Percentiles rank a stretch among this genome's conserved stretches.
phyloP scores from a whole-genome alignment of 352 stramenopile species.

The Achlya hypogyna region DNA sequence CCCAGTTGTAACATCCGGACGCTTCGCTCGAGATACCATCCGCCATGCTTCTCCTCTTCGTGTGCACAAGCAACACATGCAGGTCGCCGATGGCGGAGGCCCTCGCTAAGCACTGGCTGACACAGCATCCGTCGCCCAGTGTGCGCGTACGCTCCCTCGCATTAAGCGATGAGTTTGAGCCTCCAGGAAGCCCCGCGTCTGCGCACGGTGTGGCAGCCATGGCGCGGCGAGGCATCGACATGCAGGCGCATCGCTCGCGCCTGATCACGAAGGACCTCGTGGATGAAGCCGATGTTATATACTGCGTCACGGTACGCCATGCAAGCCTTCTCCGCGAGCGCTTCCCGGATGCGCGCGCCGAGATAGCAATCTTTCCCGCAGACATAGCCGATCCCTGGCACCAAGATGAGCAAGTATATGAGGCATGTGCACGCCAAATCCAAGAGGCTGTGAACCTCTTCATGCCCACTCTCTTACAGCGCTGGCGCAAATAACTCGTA shows the following conservation, averaged over 20 bases:
- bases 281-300: constrained; percentile 4
- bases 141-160: background rate
- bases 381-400: constrained; percentile 18
- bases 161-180: constrained; percentile 9
- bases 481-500: background rate
- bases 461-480: background rate
- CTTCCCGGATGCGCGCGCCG: background rate
- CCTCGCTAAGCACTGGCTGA: constrained; percentile 74
- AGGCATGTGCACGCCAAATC: background rate
- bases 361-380: background rate
- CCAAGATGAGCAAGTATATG: background rate
- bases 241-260: background rate
- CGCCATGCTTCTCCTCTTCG: too few relatives aligned
- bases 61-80: constrained; percentile 81
- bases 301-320: constrained; percentile 1
- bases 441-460: background rate
- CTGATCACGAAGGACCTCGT: background rate
- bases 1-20: too few relatives aligned
- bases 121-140: background rate
- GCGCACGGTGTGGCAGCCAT: background rate
- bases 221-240: background rate
- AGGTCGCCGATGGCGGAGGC: constrained; percentile 65
- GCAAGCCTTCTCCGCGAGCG: background rate
- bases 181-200: background rate
- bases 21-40: too few relatives aligned